These are phyloP conservation scores for Mycena galericulata DNA, from an alignment of 768 basidiomycete genomes.

Conservation along the genomic window DNA sequence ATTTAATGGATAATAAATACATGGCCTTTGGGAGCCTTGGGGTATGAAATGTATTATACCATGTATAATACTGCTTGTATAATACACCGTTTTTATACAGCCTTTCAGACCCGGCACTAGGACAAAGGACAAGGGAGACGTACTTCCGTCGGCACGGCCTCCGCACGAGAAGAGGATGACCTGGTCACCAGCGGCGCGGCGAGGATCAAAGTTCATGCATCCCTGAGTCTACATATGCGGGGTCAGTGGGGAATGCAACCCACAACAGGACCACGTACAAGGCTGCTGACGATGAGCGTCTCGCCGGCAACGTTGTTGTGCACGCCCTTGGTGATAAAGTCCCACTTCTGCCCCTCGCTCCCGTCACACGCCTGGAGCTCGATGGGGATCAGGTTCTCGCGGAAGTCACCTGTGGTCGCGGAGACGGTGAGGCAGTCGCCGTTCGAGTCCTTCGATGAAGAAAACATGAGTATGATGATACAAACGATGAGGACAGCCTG, in stretches of 20 bases:
- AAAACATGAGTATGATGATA: background rate
- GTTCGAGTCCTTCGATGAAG: slow-evolving; percentile 19
- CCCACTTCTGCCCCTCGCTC: slow-evolving; percentile 47
- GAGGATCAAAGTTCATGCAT: slow-evolving; percentile 34
- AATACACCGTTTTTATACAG: no score
- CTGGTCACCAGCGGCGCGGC: slow-evolving; percentile 33
- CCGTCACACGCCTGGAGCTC: slow-evolving; percentile 42
- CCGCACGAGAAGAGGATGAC: slow-evolving; percentile 36
- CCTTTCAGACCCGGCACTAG: no score
- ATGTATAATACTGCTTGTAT: no score
- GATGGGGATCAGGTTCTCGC: slow-evolving; percentile 47
- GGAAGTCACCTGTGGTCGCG: slow-evolving; percentile 43
- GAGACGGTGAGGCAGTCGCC: slow-evolving; percentile 44
- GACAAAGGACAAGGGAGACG: no score
- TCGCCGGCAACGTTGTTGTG: slow-evolving; percentile 43
- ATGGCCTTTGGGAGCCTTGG: no score
- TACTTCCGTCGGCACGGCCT: slow-evolving; percentile 28
- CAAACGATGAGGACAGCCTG: no score
- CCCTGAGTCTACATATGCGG: slow-evolving; percentile 22
- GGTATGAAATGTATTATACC: no score
- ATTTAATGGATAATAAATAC: no score
- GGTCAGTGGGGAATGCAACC: background rate
- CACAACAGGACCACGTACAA: background rate
- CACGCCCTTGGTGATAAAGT: slow-evolving; percentile 47
- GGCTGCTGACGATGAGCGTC: slow-evolving; percentile 46